phyloP scores from a whole-genome alignment of 352 stramenopile species.

The Globisporangium lucens region DNA sequence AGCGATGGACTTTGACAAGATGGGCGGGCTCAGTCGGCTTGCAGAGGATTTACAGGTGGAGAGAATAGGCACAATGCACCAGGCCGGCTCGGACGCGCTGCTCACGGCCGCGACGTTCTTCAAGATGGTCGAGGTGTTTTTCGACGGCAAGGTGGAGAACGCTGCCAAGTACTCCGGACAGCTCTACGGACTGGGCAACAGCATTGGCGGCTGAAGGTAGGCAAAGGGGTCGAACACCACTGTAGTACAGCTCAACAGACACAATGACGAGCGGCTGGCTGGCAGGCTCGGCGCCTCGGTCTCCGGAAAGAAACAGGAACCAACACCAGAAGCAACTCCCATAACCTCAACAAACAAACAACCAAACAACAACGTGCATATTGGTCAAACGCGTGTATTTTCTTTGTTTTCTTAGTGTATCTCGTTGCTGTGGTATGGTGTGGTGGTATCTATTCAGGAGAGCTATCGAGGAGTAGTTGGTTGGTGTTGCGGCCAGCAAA shows the following conservation, averaged over 20 bases:
- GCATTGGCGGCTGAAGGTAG: constrained; percentile 34
- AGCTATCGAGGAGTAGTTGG: not conserved
- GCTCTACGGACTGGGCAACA: constrained; percentile 83
- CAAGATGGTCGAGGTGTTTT: constrained; percentile 89
- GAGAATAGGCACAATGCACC: constrained; percentile 98
- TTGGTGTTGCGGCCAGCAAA: not conserved
- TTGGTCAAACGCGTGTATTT: not conserved
- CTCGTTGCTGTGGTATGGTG: not conserved
- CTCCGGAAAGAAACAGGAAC: not conserved
- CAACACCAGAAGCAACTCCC: not conserved
- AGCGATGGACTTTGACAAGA: constrained; percentile 96
- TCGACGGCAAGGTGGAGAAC: constrained; percentile 83
- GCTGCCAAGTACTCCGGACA: constrained; percentile 82
- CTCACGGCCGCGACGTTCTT: constrained; percentile 95
- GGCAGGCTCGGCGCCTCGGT: not conserved
- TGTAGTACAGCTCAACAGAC: not conserved
- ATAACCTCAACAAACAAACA: constrained; percentile 2
- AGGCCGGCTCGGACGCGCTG: constrained; percentile 97
- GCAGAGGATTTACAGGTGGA: constrained; percentile 96
- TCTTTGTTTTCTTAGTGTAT: not conserved
- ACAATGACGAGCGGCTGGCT: not conserved
- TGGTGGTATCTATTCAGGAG: constrained; percentile 6
- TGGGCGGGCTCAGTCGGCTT: constrained; percentile 96
- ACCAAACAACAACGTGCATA: not conserved
- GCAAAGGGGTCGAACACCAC: constrained; percentile 5